A percentile compares a stretch with the other conserved stretches of the same genome.
Conservation (phyloP, 345 rosid genomes). For the Boechera divaricarpa region DNA sequence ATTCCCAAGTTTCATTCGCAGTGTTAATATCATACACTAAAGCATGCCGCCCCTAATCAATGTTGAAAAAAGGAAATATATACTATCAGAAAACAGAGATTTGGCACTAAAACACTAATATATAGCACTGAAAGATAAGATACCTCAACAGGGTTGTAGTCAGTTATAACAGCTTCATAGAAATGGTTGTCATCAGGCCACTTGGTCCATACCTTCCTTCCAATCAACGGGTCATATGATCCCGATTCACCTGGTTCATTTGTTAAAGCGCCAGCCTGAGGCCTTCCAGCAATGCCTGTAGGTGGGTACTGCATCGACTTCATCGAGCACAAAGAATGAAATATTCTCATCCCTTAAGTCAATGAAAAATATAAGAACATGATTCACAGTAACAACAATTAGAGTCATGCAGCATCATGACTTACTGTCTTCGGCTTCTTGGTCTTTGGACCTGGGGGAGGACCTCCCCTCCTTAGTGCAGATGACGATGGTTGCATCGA, state of each 20-base stretch:
- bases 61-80: slow-evolving; percentile 14
- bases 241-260: slow-evolving; percentile 73
- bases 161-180: slow-evolving; percentile 88
- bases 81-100: slow-evolving; percentile 35
- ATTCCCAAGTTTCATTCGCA: slow-evolving; percentile 85
- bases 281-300: slow-evolving; percentile 68
- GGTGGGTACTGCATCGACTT: slow-evolving; percentile 75
- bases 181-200: slow-evolving; percentile 96
- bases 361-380: slow-evolving; percentile 20
- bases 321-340: slow-evolving; percentile 50
- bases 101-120: slow-evolving; percentile 21
- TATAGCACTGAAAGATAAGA: slow-evolving; percentile 37
- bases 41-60: slow-evolving; percentile 82
- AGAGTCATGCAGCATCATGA: slow-evolving; percentile 29
- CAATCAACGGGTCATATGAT: slow-evolving; percentile 70
- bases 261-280: slow-evolving; percentile 61
- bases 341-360: slow-evolving; percentile 34
- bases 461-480: slow-evolving; percentile 72
- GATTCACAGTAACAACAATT: neutral
- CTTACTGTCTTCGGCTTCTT: slow-evolving; percentile 92
- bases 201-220: slow-evolving; percentile 93
- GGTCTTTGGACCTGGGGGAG: slow-evolving; percentile 64
- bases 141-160: slow-evolving; percentile 74
- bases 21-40: slow-evolving; percentile 90
- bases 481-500: slow-evolving; percentile 89